Base-by-base conservation (phyloP, 306 rosid species). In the Cucurbita moschata region DNA sequence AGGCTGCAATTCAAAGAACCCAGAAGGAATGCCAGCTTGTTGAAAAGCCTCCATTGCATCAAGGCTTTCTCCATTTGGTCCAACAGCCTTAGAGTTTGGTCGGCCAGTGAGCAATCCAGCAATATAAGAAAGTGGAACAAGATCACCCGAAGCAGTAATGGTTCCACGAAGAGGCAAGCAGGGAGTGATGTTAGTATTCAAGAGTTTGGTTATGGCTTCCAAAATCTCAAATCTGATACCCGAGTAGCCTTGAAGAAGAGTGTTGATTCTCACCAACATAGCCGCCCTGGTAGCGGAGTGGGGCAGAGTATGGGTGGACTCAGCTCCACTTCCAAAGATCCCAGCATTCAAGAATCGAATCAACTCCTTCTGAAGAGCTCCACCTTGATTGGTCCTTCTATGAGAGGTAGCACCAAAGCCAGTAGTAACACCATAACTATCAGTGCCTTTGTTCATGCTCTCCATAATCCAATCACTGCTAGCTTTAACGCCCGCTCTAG, bases 401-500 rank as follows among this genome's bases (percentile, higher is more conserved):
- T 65, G 71, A 5, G 71, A 65, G 0, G 38, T 65, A 6, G 71
- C 71, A 43, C 71, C 71, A 43, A 65, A 65, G 0, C 98, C 98
- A 35, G 97, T 93, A 78, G 98, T 93, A 64, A 93, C 86, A 12
- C 98, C 98, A 4, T 93, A 93, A 18, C 90, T 90, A 47, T 93
- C 96, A 0, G 85, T 88, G 3, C 96, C 98, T 0, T 84, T 87
- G 39, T 60, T 57, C 87, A 90, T 76, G 64, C 89, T 87, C 0
- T 93, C 86, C 94, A 88, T 85, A 4, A 93, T 90, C 98, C 98
- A 93, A 23, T 88, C 96, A 42, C 97, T 88, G 76, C 98, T 93
- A 2, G 70, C 51, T 9, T 40, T 63, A 4, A 63, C 51, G 8
- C 70, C 15, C 6, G 15, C 53, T 43, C 53, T 43, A 9, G 71